phyloP scores from a whole-genome alignment of 345 rosid genomes.

The Linum trigynum region DNA sequence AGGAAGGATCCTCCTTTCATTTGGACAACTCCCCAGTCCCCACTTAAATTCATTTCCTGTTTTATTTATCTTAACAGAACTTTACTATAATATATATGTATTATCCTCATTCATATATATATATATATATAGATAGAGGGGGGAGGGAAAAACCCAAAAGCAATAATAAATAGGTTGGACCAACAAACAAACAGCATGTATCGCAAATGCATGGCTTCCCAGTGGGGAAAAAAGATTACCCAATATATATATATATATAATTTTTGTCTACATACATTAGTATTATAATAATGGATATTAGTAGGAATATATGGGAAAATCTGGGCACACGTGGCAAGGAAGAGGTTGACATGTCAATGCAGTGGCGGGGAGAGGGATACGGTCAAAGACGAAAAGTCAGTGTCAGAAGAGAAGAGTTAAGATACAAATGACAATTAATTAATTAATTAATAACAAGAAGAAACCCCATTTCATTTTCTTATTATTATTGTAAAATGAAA shows the following conservation, averaged over 20 bases:
- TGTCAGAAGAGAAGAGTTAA: conserved; percentile 14
- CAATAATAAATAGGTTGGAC: not conserved
- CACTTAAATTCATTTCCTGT: not conserved
- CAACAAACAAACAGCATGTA: conserved; percentile 24
- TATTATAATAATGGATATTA: not conserved
- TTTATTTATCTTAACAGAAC: not conserved
- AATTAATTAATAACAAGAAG: no score
- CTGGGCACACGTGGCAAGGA: conserved; percentile 31
- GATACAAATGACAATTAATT: not conserved
- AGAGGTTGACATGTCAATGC: conserved; percentile 18
- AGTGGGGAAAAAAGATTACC: not conserved
- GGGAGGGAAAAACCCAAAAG: not conserved
- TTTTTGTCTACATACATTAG: no score
- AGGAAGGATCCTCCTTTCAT: conserved; percentile 5
- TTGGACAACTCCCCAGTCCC: conserved; percentile 6
- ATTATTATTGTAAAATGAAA: not conserved
- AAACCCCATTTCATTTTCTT: no score
- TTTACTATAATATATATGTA: not conserved
- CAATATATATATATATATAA: not conserved
- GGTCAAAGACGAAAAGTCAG: conserved; percentile 33
- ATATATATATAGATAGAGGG: no score
- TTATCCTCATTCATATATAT: not conserved
- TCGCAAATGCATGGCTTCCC: not conserved
- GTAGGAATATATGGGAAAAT: not conserved
- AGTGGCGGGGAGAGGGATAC: conserved; percentile 5